Percentiles rank a stretch among this genome's conserved stretches.
phyloP scores from a whole-genome alignment of 2,329 filamentous ascomycete genomes.

The Penicillium hesseltinei region DNA sequence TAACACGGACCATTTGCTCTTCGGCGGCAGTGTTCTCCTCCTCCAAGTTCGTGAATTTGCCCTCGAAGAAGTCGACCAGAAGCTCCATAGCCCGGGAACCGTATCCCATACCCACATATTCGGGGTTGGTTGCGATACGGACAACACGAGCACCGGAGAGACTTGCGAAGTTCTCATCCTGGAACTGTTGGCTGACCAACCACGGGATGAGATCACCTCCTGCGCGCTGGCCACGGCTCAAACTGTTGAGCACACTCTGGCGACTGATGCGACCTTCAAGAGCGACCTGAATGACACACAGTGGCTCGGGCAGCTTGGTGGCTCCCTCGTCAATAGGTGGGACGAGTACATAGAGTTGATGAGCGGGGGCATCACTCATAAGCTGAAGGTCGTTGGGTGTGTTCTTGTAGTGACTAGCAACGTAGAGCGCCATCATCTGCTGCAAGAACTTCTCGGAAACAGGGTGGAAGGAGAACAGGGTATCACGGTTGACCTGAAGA shows the following conservation, averaged over 20 bases:
- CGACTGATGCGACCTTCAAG: slow-evolving; percentile 93
- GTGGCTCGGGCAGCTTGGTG: slow-evolving; percentile 80
- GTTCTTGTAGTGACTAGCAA: slow-evolving; percentile 97
- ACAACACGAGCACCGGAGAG: slow-evolving; percentile 90
- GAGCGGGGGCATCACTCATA: slow-evolving; percentile 95
- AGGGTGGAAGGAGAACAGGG: slow-evolving; percentile 95
- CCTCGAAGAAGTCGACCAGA: slow-evolving; percentile 88
- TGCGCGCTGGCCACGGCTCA: slow-evolving; percentile 84
- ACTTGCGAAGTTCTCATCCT: slow-evolving; percentile 92
- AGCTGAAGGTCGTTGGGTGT: slow-evolving; percentile 96
- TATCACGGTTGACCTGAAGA: slow-evolving; percentile 92
- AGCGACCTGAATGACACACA: slow-evolving; percentile 92
- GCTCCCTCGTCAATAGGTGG: slow-evolving; percentile 76
- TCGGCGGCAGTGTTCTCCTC: slow-evolving; percentile 60
- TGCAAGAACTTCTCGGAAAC: slow-evolving; percentile 96
- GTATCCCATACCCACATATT: slow-evolving; percentile 90
- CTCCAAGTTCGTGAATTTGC: slow-evolving; percentile 80
- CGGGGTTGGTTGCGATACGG: slow-evolving; percentile 92
- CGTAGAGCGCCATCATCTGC: slow-evolving; percentile 96
- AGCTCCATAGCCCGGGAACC: slow-evolving; percentile 85
- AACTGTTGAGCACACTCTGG: slow-evolving; percentile 83
- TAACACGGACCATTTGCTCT: slow-evolving; percentile 71
- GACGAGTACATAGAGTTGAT: slow-evolving; percentile 92
- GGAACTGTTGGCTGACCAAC: slow-evolving; percentile 96
- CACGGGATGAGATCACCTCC: slow-evolving; percentile 94